phyloP scores from a whole-genome alignment of 306 rosid species.

The Vicia faba region DNA sequence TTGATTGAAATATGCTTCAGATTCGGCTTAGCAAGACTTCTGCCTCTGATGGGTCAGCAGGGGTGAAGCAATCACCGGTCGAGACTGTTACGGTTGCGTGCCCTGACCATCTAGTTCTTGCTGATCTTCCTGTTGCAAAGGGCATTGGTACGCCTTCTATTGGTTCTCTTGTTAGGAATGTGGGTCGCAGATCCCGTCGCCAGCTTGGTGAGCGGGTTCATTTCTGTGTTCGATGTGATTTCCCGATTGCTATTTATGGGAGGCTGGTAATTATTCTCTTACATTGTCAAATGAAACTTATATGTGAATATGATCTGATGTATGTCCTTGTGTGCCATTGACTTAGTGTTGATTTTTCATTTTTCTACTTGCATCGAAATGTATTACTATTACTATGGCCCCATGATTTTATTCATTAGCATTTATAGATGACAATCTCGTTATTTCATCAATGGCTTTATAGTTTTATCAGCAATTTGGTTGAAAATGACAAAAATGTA shows the following conservation, averaged over 20 bases:
- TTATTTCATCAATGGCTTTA: constrained; percentile 19
- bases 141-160: constrained; percentile 86
- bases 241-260: constrained; percentile 85
- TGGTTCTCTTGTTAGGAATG: constrained; percentile 67
- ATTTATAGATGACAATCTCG: constrained; percentile 2
- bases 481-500: constrained; percentile 12
- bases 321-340: constrained; percentile 21
- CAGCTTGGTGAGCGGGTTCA: constrained; percentile 97
- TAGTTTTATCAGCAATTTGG: constrained; percentile 3
- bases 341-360: not conserved
- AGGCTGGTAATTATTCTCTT: constrained; percentile 61
- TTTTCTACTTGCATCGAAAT: constrained; percentile 15
- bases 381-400: not conserved
- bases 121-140: constrained; percentile 96
- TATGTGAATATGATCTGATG: constrained; percentile 1
- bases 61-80: constrained; percentile 56
- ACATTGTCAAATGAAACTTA: constrained; percentile 3
- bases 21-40: constrained; percentile 84
- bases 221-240: constrained; percentile 96
- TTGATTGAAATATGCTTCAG: constrained; percentile 74
- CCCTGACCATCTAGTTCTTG: constrained; percentile 95
- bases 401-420: not conserved
- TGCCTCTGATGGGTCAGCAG: constrained; percentile 61
- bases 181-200: constrained; percentile 94
- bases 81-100: constrained; percentile 95